phyloP scores from a whole-genome alignment of 192 early-diverging fungal species.

The Phlyctochytrium bullatum region DNA sequence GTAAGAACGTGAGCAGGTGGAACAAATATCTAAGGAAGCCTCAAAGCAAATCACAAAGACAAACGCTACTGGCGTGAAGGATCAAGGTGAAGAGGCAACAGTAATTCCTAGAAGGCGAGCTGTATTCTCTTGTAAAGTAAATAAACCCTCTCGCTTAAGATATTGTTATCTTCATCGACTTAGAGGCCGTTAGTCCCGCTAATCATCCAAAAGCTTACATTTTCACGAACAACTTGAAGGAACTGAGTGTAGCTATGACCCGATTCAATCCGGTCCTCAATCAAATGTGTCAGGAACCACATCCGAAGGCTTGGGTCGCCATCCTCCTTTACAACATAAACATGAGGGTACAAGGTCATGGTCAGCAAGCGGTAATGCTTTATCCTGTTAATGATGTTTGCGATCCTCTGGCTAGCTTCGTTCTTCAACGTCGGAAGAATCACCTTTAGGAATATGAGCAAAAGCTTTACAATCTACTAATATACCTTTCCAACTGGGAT shows the following conservation, averaged over 20 bases:
- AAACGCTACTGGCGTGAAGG: too few species aligned
- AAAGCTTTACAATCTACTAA: constrained; percentile 14
- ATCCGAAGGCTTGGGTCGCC: constrained; percentile 77
- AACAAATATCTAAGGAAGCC: too few species aligned
- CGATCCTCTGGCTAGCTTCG: constrained; percentile 68
- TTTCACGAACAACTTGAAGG: constrained; percentile 36
- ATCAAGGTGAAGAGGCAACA: too few species aligned
- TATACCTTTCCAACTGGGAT: constrained; percentile 75
- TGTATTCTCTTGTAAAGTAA: too few species aligned
- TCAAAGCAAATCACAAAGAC: too few species aligned
- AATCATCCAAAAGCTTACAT: constrained; percentile 3
- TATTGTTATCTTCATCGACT: neutral
- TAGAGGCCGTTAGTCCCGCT: neutral
- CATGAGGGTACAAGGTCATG: constrained; percentile 65
- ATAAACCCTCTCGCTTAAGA: too few species aligned
- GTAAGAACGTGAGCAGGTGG: too few species aligned
- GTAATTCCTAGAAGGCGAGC: too few species aligned
- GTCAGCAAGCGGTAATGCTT: constrained; percentile 60
- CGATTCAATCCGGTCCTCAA: constrained; percentile 86
- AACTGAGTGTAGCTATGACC: constrained; percentile 53
- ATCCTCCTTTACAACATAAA: constrained; percentile 91
- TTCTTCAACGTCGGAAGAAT: constrained; percentile 67
- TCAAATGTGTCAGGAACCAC: constrained; percentile 81
- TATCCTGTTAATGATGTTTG: constrained; percentile 73
- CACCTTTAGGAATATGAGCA: constrained; percentile 47